Evolutionary conservation across 441 rosid species (phyloP), one percentile per base, ranked within the genome.

Genomic region (Pelargonium citronellum): DNA sequence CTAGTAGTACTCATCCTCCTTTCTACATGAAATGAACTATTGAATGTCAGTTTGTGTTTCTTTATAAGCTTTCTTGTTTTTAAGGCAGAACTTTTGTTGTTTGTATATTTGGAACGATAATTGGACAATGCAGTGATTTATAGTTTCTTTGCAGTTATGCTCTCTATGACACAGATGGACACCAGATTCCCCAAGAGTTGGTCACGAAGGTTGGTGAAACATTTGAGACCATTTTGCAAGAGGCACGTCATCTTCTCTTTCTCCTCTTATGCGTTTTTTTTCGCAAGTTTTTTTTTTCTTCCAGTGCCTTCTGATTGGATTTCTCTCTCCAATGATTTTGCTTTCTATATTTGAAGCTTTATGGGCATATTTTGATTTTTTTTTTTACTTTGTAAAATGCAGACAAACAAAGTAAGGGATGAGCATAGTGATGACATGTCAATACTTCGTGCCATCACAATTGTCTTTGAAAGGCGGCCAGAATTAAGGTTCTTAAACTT

Each of bases 141-240:
- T 57, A 7, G 11, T 80, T 46, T 64, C 60, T 34, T 62, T 82
- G 77, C 86, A 94, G 99, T 75, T 94, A 91, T 76, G 94, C 97
- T 4, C 88, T 94, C 9, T 91, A 81, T 75, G 97, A 91, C 69
- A 86, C 80, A 85, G 94, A 91, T 78, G 99, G 97, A 17, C 87
- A 84, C 47, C 93, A 90, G 83, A 87, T 94, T 80, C 87, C 96
- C 70, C 99, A 85, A 73, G 94, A 89, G 67, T 73, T 94, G 76
- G 97, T 91, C 66, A 81, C 89, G 8, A 73, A 78, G 74, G 95
- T 91, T 71, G 97, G 99, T 20, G 87, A 81, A 84, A 82, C 72
- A 69, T 94, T 94, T 81, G 96, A 90, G 85, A 75, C 47, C 68
- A 87, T 94, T 73, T 82, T 94, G 74, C 75, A 87, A 75, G 96